Base-by-base conservation (phyloP, 768 basidiomycete species). In the Suillus placidus region DNA sequence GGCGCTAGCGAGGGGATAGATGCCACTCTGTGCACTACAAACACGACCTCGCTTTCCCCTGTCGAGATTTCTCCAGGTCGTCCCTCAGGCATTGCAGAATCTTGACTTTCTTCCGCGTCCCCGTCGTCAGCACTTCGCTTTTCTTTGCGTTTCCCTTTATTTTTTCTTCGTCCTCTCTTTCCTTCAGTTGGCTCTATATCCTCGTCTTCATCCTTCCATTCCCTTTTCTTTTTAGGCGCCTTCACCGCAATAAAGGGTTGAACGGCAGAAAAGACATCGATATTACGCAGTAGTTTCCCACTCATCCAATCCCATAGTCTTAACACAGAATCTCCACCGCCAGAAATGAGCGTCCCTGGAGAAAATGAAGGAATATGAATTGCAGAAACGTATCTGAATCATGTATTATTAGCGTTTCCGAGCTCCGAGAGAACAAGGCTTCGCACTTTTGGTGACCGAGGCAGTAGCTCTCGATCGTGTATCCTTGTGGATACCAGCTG, bases 401-500 rank as follows among this genome's bases (percentile, higher is more conserved):
- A 51, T 60, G 32, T 8, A 55, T 8, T 30, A 32, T 60, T 20
- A 60, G 58, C 10, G 12, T 60, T 42, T 30, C 35, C 6, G 40
- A 40, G 6, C 37, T 60, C 26, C 20, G 34, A 66, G 3, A 49
- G 63, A 55, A 45, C 13, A 37, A 61, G 34, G 52, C 16, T 3
- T 74, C 87, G 70, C 67, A 95, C 94, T 88, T 91, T 69, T 82
- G 82, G 72, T 95, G 92, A 20, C 95, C 94, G 34, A 96, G 83
- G 68, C 95, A 92, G 75, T 88, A 98, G 67, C 84, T 87, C 75
- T 98, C 94, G 67, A 98, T 92, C 52, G 85, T 85, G 69, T 90
- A 92, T 20, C 95, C 93, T 62, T 91, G 82, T 0, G 97, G 97
- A 72, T 85, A 99, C 86, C 92, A 87, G 71, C 93, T 95, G 18